Evolutionary conservation across 768 basidiomycete genomes (phyloP).

Genomic region (Mycena alexandri): DNA sequence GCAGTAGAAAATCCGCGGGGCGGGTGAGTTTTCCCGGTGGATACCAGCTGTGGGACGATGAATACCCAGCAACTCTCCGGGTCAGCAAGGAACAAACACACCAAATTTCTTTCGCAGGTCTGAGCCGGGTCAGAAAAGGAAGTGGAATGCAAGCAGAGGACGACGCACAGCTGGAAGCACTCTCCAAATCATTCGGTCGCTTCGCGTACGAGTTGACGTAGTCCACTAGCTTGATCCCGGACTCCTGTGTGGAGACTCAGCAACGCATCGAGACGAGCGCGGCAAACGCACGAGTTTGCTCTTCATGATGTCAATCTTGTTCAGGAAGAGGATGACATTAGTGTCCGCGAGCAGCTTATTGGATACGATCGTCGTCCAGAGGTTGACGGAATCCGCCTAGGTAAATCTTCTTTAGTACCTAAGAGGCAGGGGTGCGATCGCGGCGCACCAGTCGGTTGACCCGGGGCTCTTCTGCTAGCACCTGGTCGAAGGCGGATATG

Average conservation of each 20-base stretch:
- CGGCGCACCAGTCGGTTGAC: conserved; percentile 70
- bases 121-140: conserved; percentile 34
- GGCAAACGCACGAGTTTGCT: conserved; percentile 60
- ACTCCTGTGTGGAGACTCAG: conserved; percentile 40
- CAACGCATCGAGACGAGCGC: background rate
- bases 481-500: conserved; percentile 79
- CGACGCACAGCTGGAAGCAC: conserved; percentile 72
- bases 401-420: conserved; percentile 3
- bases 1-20: conserved; percentile 68
- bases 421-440: conserved; percentile 1
- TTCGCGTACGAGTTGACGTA: conserved; percentile 81
- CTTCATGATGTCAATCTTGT: conserved; percentile 84
- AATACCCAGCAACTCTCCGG: conserved; percentile 1
- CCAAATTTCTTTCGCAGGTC: conserved; percentile 62
- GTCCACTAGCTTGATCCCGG: conserved; percentile 73
- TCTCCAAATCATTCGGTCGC: conserved; percentile 77
- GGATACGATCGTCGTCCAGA: conserved; percentile 81
- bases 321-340: conserved; percentile 83
- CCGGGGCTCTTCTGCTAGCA: conserved; percentile 71
- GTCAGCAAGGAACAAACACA: conserved; percentile 41
- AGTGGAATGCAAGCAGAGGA: conserved; percentile 22
- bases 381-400: conserved; percentile 81
- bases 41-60: conserved; percentile 50
- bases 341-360: conserved; percentile 80
- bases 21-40: conserved; percentile 57